phyloP scores from a whole-genome alignment of 2,329 filamentous ascomycete genomes.

The Talaromyces amestolkiae region DNA sequence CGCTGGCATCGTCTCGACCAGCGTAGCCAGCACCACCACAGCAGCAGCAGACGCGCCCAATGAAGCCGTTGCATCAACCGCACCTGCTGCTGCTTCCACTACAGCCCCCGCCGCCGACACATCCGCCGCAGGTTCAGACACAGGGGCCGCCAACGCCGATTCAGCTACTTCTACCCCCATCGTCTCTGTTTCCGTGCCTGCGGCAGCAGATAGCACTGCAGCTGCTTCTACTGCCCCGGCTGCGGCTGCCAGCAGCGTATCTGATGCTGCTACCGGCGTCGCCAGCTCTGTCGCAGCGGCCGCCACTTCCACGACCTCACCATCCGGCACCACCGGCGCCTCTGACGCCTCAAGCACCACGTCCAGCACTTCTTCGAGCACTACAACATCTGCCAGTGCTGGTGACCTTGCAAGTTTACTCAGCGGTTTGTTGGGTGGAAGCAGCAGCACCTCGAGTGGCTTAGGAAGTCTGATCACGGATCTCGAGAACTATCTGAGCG shows the following conservation, averaged over 20 bases:
- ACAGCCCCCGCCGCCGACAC: not conserved
- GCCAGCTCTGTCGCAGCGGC: conserved; percentile 5
- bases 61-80: conserved; percentile 6
- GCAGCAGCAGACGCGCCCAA: conserved; percentile 9
- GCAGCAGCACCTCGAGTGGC: conserved; percentile 3
- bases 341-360: conserved; percentile 3
- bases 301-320: not conserved
- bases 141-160: not conserved
- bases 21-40: not conserved
- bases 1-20: conserved; percentile 4
- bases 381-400: conserved; percentile 13
- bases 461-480: conserved; percentile 17
- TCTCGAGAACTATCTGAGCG: conserved; percentile 17
- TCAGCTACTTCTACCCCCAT: conserved; percentile 1
- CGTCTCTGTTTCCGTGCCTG: not conserved
- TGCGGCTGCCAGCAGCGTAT: not conserved
- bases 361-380: not conserved
- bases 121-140: not conserved
- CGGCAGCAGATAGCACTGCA: conserved; percentile 6
- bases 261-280: not conserved
- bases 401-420: conserved; percentile 11
- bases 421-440: conserved; percentile 12
- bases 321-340: not conserved
- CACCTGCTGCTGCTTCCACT: not conserved
- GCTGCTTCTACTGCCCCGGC: conserved; percentile 1